Conservation (phyloP, 106 monocot genomes). For the Acanthochlamys bracteata region DNA sequence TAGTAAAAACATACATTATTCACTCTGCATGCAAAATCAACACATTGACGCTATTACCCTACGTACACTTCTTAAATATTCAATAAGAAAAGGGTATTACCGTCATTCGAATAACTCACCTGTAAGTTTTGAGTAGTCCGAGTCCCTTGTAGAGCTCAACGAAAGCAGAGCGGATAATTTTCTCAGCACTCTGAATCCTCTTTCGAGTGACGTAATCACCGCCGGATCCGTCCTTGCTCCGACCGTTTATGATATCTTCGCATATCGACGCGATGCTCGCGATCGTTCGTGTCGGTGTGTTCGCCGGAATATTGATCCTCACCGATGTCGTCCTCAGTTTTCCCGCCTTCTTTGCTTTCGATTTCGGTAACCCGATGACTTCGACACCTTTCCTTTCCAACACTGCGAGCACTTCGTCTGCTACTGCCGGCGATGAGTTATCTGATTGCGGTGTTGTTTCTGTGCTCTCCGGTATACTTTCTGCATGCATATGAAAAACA, state of each 20-base stretch:
- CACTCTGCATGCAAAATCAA: neutral
- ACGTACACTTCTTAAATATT: neutral
- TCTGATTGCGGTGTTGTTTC: neutral
- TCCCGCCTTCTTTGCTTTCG: slow-evolving; percentile 66
- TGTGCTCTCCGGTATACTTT: slow-evolving; percentile 21
- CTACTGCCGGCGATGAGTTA: slow-evolving; percentile 10
- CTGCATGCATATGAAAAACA: neutral
- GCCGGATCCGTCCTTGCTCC: slow-evolving; percentile 44
- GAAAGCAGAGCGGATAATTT: slow-evolving; percentile 81
- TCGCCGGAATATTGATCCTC: slow-evolving; percentile 86
- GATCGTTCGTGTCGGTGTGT: slow-evolving; percentile 57
- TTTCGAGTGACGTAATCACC: slow-evolving; percentile 58
- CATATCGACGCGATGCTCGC: slow-evolving; percentile 60
- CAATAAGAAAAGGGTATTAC: neutral
- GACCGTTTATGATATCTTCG: slow-evolving; percentile 75
- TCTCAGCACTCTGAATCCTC: slow-evolving; percentile 93
- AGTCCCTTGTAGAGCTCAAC: slow-evolving; percentile 81
- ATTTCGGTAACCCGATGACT: slow-evolving; percentile 40
- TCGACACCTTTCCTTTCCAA: slow-evolving; percentile 83
- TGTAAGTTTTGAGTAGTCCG: slow-evolving; percentile 79
- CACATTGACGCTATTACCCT: neutral
- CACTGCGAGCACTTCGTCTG: slow-evolving; percentile 74
- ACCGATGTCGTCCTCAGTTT: slow-evolving; percentile 56
- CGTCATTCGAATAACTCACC: slow-evolving; percentile 16
- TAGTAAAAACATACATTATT: neutral